Evolutionary conservation across 805 yeast genomes (phyloP), one percentile per base, ranked within the genome.

Genomic region (Candida awuae): DNA sequence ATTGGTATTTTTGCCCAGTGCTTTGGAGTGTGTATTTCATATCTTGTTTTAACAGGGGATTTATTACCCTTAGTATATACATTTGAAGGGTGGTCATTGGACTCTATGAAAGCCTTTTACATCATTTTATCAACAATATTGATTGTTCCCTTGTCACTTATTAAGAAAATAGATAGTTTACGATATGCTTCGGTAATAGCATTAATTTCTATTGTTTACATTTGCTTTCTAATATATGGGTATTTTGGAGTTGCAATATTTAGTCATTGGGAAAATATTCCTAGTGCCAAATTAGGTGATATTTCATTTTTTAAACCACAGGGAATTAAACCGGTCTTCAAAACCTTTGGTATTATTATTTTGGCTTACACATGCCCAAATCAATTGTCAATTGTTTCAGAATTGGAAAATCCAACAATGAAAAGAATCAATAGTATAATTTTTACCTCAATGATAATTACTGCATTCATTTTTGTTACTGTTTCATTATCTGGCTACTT

Each of bases 281-380:
- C 64, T 20, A 59, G 55, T 5, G 54, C 59, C 34, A 47, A 70
- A 57, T 52, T 65, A 25, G 78, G 79, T 9, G 58, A 56, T 1
- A 46, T 75, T 7, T 60, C 65, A 22, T 56, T 67, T 53, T 50
- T 65, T 42, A 48, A 55, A n/a, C 67, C 73, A 2, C 65, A 70
- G 29, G 66, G 68, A 18, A 43, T 59, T 22, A 62, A 61, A 37
- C 70, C 72, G 1, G 54, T 74, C 7, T 61, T 80, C 42, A 69
- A 81, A 18, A 75, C 86, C 7, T 78, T 84, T 51, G 82, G 84
- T 19, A 79, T 84, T 40, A 71, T 83, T 27, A 79, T 84, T 12
- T 80, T 84, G 59, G 92, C 94, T 1, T 84, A 72, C 58, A 82
- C 90, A 1, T 86, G 92, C 36, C 90, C 84, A 62, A 84, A 82